Base-by-base conservation (phyloP, 306 rosid genomes). In the Arachis stenosperma region DNA sequence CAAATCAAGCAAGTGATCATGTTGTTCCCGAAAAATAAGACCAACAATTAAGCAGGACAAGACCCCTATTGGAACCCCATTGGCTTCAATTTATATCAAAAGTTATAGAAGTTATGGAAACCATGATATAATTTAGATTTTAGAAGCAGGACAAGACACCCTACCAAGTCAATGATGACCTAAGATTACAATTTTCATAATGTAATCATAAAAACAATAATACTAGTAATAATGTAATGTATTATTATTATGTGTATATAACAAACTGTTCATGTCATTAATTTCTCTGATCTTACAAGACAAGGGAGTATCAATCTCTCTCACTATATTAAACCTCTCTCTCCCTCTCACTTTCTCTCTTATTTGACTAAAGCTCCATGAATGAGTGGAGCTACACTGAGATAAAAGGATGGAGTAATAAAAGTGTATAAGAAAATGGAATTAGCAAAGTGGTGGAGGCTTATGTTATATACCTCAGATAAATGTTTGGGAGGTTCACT, bases 21-120 rank as follows among this genome's bases (percentile, higher is more conserved):
- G 77, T 69, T 90, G 94, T 88, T 86, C 63, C 93, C 81, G 14
- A 79, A 82, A 80, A 77, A 36, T 61, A 81, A 73, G 81, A 83
- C 75, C 87, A 77, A 54, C 87, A 77, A 54, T 76, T 76, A 65
- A 58, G 75, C 66, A 64, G 36, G 86, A 82, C 73, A 79, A 3
- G 80, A 88, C 87, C 61, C 77, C 67, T 63, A 71, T 29, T 46
- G 27, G 50, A 89, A 74, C 64, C 83, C 80, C 78, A 83, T 86
- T 87, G 89, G 92, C 74, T 75, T 53, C 46, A 51, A 66, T 76
- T 75, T 33, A 33, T 33, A 33, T 56, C 70, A 51, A 78, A 84
- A 75, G 81, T 58, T 72, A 71, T 53, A 65, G 50, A 76, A 72
- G 72, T 56, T 75, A 44, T 75, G 53, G 65, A 53, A 37, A 30